Conservation (phyloP, 129 eudicot genomes). For the Sambucus nigra region DNA sequence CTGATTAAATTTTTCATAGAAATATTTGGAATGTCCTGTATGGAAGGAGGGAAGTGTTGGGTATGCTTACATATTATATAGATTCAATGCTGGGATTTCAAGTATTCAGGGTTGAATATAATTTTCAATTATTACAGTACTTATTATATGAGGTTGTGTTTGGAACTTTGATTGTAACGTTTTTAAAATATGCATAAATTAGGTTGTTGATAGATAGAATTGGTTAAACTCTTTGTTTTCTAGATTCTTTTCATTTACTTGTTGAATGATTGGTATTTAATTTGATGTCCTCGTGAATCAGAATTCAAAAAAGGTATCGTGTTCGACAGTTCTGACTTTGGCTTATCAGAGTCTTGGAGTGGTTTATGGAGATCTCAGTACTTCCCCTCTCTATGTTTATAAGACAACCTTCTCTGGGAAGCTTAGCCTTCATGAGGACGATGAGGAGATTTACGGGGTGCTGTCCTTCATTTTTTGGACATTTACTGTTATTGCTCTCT, state of each 20-base stretch:
- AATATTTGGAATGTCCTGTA: neutral
- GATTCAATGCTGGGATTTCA: neutral
- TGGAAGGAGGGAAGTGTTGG: neutral
- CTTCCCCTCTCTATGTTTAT: conserved; percentile 73
- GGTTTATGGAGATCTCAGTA: conserved; percentile 71
- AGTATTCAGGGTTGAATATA: neutral
- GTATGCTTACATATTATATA: neutral
- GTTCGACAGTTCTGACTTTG: conserved; percentile 34
- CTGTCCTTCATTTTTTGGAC: conserved; percentile 80
- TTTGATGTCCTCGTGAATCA: conserved; percentile 8
- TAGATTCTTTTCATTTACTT: neutral
- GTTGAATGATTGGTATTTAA: neutral
- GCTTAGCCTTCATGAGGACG: conserved; percentile 44
- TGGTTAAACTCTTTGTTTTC: neutral
- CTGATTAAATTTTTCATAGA: neutral
- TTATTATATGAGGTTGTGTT: neutral
- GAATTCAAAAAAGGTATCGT: conserved; percentile 36
- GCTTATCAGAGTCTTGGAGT: conserved; percentile 86
- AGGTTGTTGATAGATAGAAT: neutral
- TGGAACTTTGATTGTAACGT: neutral
- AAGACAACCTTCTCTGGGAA: conserved; percentile 60
- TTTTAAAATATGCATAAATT: neutral
- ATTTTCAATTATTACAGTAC: neutral
- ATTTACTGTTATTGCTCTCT: conserved; percentile 52
- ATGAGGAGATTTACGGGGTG: conserved; percentile 71